Evolutionary conservation across 208 protist genomes (phyloP).

Genomic region (Leishmania turanica): DNA sequence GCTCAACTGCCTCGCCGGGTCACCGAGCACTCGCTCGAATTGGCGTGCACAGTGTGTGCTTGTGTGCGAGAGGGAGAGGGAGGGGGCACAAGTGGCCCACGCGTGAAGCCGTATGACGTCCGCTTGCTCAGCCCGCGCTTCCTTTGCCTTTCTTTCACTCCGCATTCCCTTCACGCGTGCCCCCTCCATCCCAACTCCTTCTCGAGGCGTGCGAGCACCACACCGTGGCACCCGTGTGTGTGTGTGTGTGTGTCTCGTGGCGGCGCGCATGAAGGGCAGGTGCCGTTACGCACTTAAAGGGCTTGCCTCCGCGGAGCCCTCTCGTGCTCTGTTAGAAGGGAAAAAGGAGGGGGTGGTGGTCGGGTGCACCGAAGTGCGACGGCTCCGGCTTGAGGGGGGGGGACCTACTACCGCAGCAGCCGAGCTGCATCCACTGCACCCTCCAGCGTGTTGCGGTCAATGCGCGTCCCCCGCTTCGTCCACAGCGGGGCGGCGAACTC

Average conservation of each 20-base stretch:
- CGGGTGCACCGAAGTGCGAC: neutral
- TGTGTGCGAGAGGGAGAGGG: neutral
- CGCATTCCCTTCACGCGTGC: neutral
- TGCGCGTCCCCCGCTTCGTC: constrained; percentile 86
- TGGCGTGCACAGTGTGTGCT: neutral
- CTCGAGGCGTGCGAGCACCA: no score
- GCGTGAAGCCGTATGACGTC: neutral
- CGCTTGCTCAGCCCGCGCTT: neutral
- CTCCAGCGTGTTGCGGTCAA: constrained; percentile 89
- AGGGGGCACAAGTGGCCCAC: neutral
- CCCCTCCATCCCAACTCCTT: no score
- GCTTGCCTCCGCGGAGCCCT: neutral
- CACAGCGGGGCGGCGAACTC: constrained; percentile 90
- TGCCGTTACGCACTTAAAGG: neutral
- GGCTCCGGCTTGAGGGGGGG: neutral
- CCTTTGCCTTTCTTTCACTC: neutral
- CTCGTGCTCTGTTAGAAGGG: neutral
- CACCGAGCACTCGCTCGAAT: neutral
- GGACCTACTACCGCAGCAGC: constrained; percentile 27
- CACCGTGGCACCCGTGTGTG: neutral
- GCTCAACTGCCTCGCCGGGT: neutral
- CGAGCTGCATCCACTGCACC: constrained; percentile 65
- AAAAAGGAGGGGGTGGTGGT: neutral
- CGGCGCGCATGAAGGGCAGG: neutral
- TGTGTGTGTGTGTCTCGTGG: neutral